Percentiles rank a stretch among this genome's conserved stretches.
These are phyloP conservation scores for Corynascus novoguineensis DNA, from an alignment of 495 filamentous ascomycete genomes.

Conservation along the genomic window DNA sequence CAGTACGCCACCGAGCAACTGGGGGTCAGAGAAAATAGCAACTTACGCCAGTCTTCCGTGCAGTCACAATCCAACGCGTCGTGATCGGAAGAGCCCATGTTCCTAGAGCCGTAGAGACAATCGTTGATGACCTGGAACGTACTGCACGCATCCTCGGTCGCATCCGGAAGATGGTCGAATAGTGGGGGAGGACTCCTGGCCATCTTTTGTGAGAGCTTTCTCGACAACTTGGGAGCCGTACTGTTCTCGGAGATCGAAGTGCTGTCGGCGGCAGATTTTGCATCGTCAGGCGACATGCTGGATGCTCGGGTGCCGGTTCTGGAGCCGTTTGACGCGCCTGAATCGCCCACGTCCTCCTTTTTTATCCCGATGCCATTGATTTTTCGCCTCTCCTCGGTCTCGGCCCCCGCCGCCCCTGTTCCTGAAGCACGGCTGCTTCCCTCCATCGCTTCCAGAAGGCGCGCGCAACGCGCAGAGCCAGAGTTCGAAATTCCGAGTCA, in stretches of 20 bases:
- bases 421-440: slow-evolving; percentile 35
- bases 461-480: slow-evolving; percentile 10
- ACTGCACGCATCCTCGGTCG: slow-evolving; percentile 64
- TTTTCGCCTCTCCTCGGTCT: slow-evolving; percentile 28
- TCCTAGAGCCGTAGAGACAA: slow-evolving; percentile 83
- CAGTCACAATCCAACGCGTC: slow-evolving; percentile 95
- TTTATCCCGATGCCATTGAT: slow-evolving; percentile 31
- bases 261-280: slow-evolving; percentile 38
- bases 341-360: slow-evolving; percentile 34
- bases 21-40: slow-evolving; percentile 1
- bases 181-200: slow-evolving; percentile 54
- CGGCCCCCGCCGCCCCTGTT: slow-evolving; percentile 28
- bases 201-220: slow-evolving; percentile 69
- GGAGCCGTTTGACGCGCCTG: slow-evolving; percentile 37
- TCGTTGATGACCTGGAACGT: slow-evolving; percentile 76
- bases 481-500: not conserved
- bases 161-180: slow-evolving; percentile 64
- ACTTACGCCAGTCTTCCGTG: slow-evolving; percentile 92
- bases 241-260: slow-evolving; percentile 37
- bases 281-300: slow-evolving; percentile 41
- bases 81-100: slow-evolving; percentile 82
- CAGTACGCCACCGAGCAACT: slow-evolving; percentile 13
- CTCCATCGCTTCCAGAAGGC: slow-evolving; percentile 31
- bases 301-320: slow-evolving; percentile 34
- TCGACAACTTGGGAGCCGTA: slow-evolving; percentile 63